These are phyloP conservation scores for Fusarium miscanthi DNA, from an alignment of 2,329 filamentous ascomycete species.

Conservation along the genomic window DNA sequence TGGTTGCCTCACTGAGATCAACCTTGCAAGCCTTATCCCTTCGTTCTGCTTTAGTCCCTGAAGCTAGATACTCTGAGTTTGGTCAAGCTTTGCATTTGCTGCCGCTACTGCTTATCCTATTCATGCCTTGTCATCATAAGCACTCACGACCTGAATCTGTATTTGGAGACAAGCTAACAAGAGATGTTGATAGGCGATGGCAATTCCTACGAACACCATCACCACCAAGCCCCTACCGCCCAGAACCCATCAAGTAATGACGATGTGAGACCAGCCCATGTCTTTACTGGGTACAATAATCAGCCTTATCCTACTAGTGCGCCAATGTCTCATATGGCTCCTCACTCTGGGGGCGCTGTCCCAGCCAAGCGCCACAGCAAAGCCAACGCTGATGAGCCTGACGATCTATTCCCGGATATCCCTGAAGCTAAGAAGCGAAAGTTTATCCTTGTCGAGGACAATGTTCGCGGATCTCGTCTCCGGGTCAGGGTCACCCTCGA, in stretches of 20 bases:
- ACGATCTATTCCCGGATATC: constrained; percentile 85
- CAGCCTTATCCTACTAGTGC: constrained; percentile 68
- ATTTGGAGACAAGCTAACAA: constrained; percentile 45
- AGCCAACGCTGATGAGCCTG: constrained; percentile 68
- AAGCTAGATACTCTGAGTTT: constrained; percentile 26
- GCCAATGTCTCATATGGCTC: constrained; percentile 72
- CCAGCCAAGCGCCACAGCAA: constrained; percentile 51
- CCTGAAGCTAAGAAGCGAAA: constrained; percentile 93
- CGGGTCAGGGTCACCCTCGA: constrained; percentile 94
- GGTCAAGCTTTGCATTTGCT: constrained; percentile 28
- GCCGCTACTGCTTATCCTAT: constrained; percentile 11
- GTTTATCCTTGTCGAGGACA: constrained; percentile 95
- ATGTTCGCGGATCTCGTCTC: constrained; percentile 81
- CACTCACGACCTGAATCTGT: constrained; percentile 16
- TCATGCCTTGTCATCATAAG: constrained; percentile 14
- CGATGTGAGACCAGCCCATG: constrained; percentile 78
- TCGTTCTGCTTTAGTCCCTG: constrained; percentile 33
- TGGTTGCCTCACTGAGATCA: constrained; percentile 33
- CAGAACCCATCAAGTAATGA: constrained; percentile 61
- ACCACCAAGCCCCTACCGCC: constrained; percentile 70
- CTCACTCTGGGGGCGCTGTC: constrained; percentile 52
- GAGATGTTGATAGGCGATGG: constrained; percentile 64
- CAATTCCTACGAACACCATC: constrained; percentile 73
- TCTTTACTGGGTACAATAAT: constrained; percentile 75
- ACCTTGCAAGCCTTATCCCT: constrained; percentile 20